phyloP scores from a whole-genome alignment of 257 asterid species.

The Mentha longifolia region DNA sequence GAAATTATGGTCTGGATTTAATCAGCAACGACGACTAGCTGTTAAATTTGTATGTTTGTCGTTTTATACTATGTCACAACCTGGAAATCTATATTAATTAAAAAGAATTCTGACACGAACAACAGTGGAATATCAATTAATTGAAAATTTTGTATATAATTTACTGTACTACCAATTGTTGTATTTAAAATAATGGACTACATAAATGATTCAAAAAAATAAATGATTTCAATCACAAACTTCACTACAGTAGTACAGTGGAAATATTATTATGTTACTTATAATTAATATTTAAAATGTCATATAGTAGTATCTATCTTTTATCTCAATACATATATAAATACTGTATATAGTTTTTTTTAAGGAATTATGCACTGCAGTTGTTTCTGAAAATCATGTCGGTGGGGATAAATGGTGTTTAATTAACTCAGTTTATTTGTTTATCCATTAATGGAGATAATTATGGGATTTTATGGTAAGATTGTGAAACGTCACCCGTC shows the following conservation, averaged over 20 bases:
- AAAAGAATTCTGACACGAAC: background rate
- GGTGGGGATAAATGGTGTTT: background rate
- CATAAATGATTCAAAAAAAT: background rate
- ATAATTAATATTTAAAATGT: background rate
- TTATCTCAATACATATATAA: too few relatives aligned
- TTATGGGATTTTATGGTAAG: background rate
- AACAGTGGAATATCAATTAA: background rate
- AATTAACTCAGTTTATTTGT: background rate
- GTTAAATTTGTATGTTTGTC: conserved; percentile 27
- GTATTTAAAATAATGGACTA: too few relatives aligned
- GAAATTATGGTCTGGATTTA: background rate
- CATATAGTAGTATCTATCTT: background rate
- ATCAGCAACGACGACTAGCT: background rate
- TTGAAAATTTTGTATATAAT: background rate
- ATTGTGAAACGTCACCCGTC: background rate
- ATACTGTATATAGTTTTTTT: too few relatives aligned
- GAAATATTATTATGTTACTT: background rate
- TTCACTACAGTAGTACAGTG: background rate
- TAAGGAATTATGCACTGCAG: background rate
- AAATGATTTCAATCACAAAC: background rate
- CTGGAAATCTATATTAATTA: too few relatives aligned
- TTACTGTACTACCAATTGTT: background rate
- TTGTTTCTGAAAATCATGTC: background rate
- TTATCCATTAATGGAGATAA: background rate
- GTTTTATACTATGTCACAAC: background rate